phyloP scores from a whole-genome alignment of 495 filamentous ascomycete genomes.

The Talaromyces adpressus region DNA sequence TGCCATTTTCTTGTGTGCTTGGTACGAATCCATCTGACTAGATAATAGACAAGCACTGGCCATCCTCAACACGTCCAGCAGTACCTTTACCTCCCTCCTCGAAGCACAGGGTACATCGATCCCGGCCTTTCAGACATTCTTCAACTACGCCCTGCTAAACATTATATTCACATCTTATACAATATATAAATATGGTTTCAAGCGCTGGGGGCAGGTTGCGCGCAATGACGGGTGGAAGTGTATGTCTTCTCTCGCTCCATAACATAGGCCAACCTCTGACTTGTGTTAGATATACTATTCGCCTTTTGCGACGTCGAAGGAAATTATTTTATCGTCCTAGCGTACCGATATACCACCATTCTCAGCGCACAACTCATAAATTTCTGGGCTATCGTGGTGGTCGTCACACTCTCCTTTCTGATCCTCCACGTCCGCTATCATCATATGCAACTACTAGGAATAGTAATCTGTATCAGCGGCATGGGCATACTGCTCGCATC shows the following conservation, averaged over 20 bases:
- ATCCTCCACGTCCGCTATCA: conserved; percentile 86
- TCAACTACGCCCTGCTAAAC: conserved; percentile 85
- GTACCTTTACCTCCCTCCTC: conserved; percentile 80
- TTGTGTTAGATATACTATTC: conserved; percentile 72
- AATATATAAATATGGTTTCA: conserved; percentile 72
- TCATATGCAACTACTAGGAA: conserved; percentile 72
- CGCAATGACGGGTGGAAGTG: conserved; percentile 79
- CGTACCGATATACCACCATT: conserved; percentile 87
- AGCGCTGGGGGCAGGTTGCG: conserved; percentile 57
- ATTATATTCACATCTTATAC: conserved; percentile 77
- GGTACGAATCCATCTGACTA: conserved; percentile 2
- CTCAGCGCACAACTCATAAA: conserved; percentile 91
- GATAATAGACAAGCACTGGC: conserved; percentile 65
- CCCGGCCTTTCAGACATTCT: conserved; percentile 94
- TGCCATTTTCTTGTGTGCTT: conserved; percentile 12
- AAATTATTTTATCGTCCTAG: conserved; percentile 95
- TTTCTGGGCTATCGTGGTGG: conserved; percentile 97
- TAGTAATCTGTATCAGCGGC: conserved; percentile 84
- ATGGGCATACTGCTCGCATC: conserved; percentile 84
- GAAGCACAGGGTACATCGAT: conserved; percentile 63
- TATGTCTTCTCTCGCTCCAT: conserved; percentile 14
- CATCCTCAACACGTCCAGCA: conserved; percentile 81
- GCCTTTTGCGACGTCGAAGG: conserved; percentile 91
- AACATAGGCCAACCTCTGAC: conserved; percentile 9
- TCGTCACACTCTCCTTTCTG: conserved; percentile 76